Evolutionary conservation across 2,329 filamentous ascomycete genomes (phyloP).

Genomic region (Sporothrix variecibatus): DNA sequence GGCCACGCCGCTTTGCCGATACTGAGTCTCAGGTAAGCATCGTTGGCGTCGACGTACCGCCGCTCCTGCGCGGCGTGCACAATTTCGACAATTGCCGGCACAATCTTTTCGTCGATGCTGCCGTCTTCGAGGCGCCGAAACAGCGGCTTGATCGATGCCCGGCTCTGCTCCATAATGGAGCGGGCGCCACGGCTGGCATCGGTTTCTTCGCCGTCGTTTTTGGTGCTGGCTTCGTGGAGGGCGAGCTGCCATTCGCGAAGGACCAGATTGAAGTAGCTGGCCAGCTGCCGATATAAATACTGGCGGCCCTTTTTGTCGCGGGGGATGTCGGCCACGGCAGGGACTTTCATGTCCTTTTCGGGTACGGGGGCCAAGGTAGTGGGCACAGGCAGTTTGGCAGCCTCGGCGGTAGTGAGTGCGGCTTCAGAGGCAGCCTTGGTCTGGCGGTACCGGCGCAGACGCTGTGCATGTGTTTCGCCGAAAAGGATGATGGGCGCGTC

Average conservation of each 20-base stretch:
- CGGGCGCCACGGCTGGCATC: slow-evolving; percentile 80
- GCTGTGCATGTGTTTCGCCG: slow-evolving; percentile 72
- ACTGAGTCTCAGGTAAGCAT: slow-evolving; percentile 87
- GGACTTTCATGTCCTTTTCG: slow-evolving; percentile 86
- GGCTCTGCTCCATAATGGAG: slow-evolving; percentile 81
- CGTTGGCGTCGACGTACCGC: slow-evolving; percentile 93
- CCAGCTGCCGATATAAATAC: slow-evolving; percentile 83
- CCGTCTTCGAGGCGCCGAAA: slow-evolving; percentile 86
- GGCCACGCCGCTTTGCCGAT: slow-evolving; percentile 98
- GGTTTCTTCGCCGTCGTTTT: slow-evolving; percentile 64
- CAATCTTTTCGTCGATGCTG: slow-evolving; percentile 74
- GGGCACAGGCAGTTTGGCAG: slow-evolving; percentile 69
- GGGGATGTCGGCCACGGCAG: slow-evolving; percentile 49
- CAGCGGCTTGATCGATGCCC: slow-evolving; percentile 85
- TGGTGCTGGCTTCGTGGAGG: slow-evolving; percentile 51
- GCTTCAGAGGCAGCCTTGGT: slow-evolving; percentile 62
- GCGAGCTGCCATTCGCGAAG: slow-evolving; percentile 82
- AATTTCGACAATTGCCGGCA: slow-evolving; percentile 86
- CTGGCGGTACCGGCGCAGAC: slow-evolving; percentile 70
- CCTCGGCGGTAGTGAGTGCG: slow-evolving; percentile 7
- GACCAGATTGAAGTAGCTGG: slow-evolving; percentile 96
- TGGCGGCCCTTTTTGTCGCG: slow-evolving; percentile 65
- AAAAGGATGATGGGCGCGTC: slow-evolving; percentile 77
- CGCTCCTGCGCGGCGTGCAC: slow-evolving; percentile 86
- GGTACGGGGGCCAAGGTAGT: slow-evolving; percentile 78